Conservation (phyloP, 1,139 yeast genomes). For the Eremothecium cymbalariae region DNA sequence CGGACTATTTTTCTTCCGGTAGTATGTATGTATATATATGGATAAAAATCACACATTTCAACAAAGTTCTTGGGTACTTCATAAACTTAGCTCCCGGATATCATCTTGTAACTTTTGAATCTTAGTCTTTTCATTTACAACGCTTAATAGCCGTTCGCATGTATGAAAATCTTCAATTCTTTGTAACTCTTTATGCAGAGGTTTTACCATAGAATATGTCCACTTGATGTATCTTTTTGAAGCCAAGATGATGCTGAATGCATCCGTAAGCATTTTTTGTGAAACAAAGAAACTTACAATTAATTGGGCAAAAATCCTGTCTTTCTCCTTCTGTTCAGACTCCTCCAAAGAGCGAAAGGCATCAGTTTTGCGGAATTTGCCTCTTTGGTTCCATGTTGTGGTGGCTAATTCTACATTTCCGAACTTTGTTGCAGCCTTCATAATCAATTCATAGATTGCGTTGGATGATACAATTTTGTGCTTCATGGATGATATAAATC, state of each 20-base stretch:
- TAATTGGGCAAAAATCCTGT: conserved; percentile 32
- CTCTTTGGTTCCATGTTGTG: conserved; percentile 69
- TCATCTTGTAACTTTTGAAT: conserved; percentile 7
- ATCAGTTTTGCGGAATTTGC: conserved; percentile 52
- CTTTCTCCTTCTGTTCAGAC: conserved; percentile 41
- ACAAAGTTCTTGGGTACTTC: too few species aligned
- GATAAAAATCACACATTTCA: too few species aligned
- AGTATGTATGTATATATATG: too few species aligned
- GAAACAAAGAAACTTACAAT: conserved; percentile 26
- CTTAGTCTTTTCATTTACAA: conserved; percentile 24
- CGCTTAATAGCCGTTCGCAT: conserved; percentile 24
- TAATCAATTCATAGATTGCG: conserved; percentile 50
- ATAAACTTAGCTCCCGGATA: conserved; percentile 2
- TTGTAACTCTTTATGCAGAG: conserved; percentile 41
- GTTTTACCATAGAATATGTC: conserved; percentile 51
- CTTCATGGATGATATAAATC: conserved; percentile 17
- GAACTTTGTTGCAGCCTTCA: conserved; percentile 57
- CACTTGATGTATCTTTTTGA: conserved; percentile 65
- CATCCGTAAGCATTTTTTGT: conserved; percentile 45
- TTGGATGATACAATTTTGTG: conserved; percentile 37
- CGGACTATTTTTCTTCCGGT: too few species aligned
- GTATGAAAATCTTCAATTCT: conserved; percentile 42
- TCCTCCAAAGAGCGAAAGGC: conserved; percentile 39
- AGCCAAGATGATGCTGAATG: conserved; percentile 56
- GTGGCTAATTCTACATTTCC: conserved; percentile 51